Base-by-base conservation (phyloP, 306 rosid genomes). In the Rosa lucieae region DNA sequence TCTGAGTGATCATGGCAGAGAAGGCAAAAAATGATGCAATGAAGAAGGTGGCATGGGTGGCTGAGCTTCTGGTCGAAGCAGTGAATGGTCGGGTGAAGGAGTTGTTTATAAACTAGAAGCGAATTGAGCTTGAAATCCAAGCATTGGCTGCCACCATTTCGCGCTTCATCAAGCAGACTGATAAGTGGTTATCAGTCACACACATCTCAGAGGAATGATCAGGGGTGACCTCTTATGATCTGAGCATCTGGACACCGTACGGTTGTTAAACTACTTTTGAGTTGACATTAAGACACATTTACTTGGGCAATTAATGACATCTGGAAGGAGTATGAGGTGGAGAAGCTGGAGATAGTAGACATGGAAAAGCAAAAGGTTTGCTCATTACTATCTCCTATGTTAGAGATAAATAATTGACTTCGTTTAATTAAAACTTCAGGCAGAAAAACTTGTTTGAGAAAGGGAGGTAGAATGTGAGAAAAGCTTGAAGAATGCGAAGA, bases 171-270 rank as follows among this genome's bases (percentile, higher is more conserved):
- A 90, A 90, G 77, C 94, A 90, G 82, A 88, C 91, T n/a, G 97
- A 92, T 85, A 91, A 90, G 11, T 90, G 97, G 97, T 94, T 92
- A 65, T 63, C 86, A 23, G 74, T 91, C 23, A 81, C 97, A 56
- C 72, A 88, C 92, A 81, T 94, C 97, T 80, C 97, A 78, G 81
- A 89, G 93, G 87, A 94, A 92, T 58, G 97, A 92, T 89, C 97
- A 94, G 95, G 98, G 37, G 37, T 32, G 37, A 32, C 91, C 68
- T 76, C 76, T 9, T 70, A 32, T 68, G 43, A 51, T 80, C 81
- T 84, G 79, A 59, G 67, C 73, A 26, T 58, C 58, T n/a, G 72
- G 52, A 80, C 73, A 71, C 52, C 68, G 37, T 68, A 62, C 52
- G 51, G 72, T 44, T 44, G 47, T 62, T 72, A 77, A 72, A 67